These are phyloP conservation scores for Solanum paucissectum DNA, from an alignment of 257 asterid species.

Conservation along the genomic window DNA sequence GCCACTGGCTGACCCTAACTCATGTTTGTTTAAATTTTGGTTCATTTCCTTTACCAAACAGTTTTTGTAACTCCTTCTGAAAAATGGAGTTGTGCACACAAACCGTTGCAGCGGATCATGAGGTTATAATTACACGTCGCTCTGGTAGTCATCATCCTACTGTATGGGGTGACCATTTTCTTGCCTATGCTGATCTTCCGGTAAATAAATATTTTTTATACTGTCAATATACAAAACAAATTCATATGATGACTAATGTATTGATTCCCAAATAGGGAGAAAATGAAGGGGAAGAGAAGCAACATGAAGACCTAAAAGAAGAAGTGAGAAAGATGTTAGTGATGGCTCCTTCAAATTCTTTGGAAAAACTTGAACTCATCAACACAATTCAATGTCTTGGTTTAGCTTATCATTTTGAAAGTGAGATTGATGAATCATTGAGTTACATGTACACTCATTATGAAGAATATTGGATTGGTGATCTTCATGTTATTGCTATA, in stretches of 20 bases:
- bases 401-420: constrained; percentile 9
- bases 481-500: constrained; percentile 2
- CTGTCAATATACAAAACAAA: background rate
- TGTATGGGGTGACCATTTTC: background rate
- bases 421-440: background rate
- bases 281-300: background rate
- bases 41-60: too few relatives aligned
- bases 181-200: background rate
- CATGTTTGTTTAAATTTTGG: too few relatives aligned
- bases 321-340: background rate
- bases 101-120: background rate
- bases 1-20: too few relatives aligned
- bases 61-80: too few relatives aligned
- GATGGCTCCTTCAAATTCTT: background rate
- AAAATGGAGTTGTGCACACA: background rate
- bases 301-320: background rate
- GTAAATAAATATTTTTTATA: background rate
- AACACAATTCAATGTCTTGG: constrained; percentile 8
- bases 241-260: background rate
- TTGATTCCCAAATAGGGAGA: background rate
- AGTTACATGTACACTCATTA: background rate
- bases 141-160: background rate
- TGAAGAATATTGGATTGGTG: background rate
- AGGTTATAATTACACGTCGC: background rate
- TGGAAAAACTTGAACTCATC: background rate